Base-by-base conservation (phyloP, 805 yeast genomes). In the Dipodascopsis tothii region DNA sequence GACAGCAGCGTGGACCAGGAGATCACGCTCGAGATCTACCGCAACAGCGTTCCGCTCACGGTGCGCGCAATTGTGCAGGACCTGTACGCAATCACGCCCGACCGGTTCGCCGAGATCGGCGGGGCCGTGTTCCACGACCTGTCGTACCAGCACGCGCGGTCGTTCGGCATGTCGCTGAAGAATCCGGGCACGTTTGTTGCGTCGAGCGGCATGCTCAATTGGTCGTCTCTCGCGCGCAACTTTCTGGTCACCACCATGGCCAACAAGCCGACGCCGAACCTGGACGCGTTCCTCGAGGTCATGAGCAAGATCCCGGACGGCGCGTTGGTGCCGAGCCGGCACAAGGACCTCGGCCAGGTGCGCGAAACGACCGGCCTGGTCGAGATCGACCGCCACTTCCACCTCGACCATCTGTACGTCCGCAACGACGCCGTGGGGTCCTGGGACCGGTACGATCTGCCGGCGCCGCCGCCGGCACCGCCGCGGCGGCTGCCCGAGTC, bases 101-200 rank as follows among this genome's bases (percentile, higher is more conserved):
- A 21, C 41, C 36, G 45, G 16, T 49, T 46, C 23, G 44, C 35
- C 21, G 53, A 49, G 22, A 35, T 49, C 18, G 53, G 53, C 21
- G 53, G 53, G 6, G 52, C 46, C 22, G 30, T 49, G 18, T 49
- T 49, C 34, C 53, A 49, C 33, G 48, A 49, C 25, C 33, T 49
- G 23, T 49, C 53, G 5, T 49, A 49, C 22, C 53, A 49, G 37
- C 51, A 49, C 17, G 52, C 52, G 5, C 42, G 53, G 2, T 42
- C 50, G 5, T 40, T 45, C 30, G 48, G 48, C 23, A 50, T 50
- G 50, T 43, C 51, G 5, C 43, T 51, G 4, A 19, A 35, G 20
- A 30, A 51, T 28, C 48, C 51, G 16, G 55, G 55, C 21, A 50
- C 49, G 3, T 51, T 30, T 25, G 55, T 49, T 9, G 53, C 53